These are phyloP conservation scores for Lasiodiplodia gonubiensis DNA, from an alignment of 2,329 filamentous ascomycete genomes.

Conservation along the genomic window DNA sequence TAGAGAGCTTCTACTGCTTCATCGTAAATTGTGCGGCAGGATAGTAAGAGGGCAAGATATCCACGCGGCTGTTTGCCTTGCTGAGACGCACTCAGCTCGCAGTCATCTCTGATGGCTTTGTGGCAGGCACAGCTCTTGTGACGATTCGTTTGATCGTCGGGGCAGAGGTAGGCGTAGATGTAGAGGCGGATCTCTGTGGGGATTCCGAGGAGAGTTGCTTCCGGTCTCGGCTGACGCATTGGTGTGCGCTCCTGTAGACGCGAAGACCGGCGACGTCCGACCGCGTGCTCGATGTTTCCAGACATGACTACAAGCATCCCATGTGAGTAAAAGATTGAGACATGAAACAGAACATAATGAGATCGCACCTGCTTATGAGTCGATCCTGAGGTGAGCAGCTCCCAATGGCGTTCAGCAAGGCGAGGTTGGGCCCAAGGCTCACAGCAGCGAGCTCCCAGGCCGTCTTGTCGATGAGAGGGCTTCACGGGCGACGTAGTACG, in stretches of 20 bases:
- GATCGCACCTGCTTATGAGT: neutral
- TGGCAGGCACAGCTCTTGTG: neutral
- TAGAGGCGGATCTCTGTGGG: constrained; percentile 4
- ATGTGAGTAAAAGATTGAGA: neutral
- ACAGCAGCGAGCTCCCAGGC: neutral
- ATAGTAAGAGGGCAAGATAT: neutral
- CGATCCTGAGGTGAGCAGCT: neutral
- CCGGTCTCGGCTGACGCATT: neutral
- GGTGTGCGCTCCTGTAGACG: neutral
- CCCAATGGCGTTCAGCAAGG: neutral
- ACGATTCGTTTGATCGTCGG: neutral
- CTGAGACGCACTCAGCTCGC: neutral
- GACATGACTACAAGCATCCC: neutral
- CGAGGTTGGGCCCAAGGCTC: neutral
- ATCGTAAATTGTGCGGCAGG: neutral
- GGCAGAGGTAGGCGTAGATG: constrained; percentile 4
- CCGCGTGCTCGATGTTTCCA: neutral
- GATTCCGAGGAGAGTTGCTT: neutral
- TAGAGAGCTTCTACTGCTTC: constrained; percentile 12
- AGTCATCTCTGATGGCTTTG: neutral
- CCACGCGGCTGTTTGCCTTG: neutral
- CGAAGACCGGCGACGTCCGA: neutral
- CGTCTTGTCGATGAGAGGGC: neutral
- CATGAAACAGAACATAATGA: neutral
- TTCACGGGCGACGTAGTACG: neutral